Evolutionary conservation across 2,329 filamentous ascomycete genomes (phyloP), one percentile per base, ranked within the genome.

Genomic region (Ascochyta clinopodiicola): DNA sequence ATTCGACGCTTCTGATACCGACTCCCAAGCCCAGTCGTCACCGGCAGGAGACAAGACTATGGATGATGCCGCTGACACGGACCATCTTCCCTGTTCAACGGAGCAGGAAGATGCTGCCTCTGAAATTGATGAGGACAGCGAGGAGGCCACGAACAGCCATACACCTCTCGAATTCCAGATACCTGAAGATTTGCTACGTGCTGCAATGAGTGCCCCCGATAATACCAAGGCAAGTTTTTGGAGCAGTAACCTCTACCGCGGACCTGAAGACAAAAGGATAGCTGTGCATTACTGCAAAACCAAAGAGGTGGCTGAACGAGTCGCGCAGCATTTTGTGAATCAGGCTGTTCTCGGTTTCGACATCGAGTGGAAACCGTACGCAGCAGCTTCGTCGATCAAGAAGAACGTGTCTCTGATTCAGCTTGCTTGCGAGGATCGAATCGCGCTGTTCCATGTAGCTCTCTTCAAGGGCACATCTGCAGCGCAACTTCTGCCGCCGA

Each of bases 331-430:
- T 56, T 96, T 97, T 65, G 64, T 86, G 40, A 65, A 82, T 17
- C 86, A 94, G 67, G 81, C 85, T 44, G 77, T 95, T 3, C 72
- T 97, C n/a, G 93, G 93, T 0, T 92, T 96, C 59, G 93, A 97
- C 67, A 81, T 96, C 43, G 93, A 97, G 77, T 97, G 93, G 93
- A 88, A 88, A 61, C 65, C 66, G 21, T 60, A 48, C 13, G 60
- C 62, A 13, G 45, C 40, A 4, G 46, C 57, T 17, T 37, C 37
- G 1, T 66, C 91, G 9, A 92, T 91, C 12, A 88, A 90, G 0
- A 92, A 96, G 72, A 92, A 92, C 60, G 85, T 93, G 8, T 95
- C 91, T 0, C 77, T 96, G 43, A 88, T 96, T 37, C 93, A 97
- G 74, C 75, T 97, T 17, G 91, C 93, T 3, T 91, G 86, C 59